Evolutionary conservation across 495 filamentous ascomycete genomes (phyloP), one percentile per base, ranked within the genome.

Genomic region (Stereocaulon alpinum): DNA sequence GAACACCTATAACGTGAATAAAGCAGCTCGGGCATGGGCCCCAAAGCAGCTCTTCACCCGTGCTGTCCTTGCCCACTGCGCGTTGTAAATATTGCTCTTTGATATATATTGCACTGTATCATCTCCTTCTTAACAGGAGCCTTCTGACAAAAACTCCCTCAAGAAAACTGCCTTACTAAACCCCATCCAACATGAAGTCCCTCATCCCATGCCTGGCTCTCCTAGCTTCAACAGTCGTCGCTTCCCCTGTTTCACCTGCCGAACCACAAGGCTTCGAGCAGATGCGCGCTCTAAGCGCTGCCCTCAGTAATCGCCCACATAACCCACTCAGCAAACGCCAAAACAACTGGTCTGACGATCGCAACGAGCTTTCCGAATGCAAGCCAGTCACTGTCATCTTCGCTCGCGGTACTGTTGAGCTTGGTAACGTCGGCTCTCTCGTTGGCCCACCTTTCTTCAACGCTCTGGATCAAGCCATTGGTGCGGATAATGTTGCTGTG

Each of bases 341-440:
- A 47, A 32, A 56, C 30, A 41, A 62, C 50, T 45, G 15, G 27
- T 40, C 48, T 6, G 63, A 59, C 18, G 70, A 67, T 2, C 56
- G 70, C 48, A 75, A 76, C 55, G 71, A 72, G 30, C 62, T 74
- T 0, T 64, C 62, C 12, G 57, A 61, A 30, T 76, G 73, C 61
- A 72, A 66, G 32, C 67, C 71, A 6, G 66, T 70, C 32, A 76
- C 73, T 1, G 63, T 76, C 40, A 71, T 76, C 48, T 76, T 68
- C 54, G 73, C 73, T 42, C 68, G 73, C 12, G 73, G 73, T 9
- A 74, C 73, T 1, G 66, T 68, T 24, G 73, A 76, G 50, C 55
- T 63, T 5, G 73, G 73, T 10, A 80, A 82, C 65, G 78, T 84
- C 41, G 82, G 82, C 7, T 72, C 72, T n/a, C 62, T 82, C n/a